These are phyloP conservation scores for Taxillus chinensis DNA, from an alignment of 164 flowering plant species.

Conservation along the genomic window DNA sequence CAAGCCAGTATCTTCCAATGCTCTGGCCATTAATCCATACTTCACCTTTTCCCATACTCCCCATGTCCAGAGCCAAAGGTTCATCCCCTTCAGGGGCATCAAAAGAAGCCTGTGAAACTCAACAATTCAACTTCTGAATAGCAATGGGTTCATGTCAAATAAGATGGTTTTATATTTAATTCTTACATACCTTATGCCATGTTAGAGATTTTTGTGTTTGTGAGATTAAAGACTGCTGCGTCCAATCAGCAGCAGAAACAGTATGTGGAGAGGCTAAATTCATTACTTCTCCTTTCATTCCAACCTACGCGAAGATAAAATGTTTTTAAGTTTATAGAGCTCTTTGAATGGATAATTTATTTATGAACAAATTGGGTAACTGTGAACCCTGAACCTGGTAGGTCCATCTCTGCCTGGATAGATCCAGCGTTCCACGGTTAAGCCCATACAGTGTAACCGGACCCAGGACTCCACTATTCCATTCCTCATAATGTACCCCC, in stretches of 20 bases:
- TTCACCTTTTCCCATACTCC: slow-evolving; percentile 8
- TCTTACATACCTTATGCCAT: slow-evolving; percentile 38
- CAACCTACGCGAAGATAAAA: slow-evolving; percentile 24
- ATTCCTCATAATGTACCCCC: slow-evolving; percentile 40
- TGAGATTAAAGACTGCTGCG: slow-evolving; percentile 25
- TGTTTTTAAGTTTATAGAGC: no score
- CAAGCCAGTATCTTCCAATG: slow-evolving; percentile 7
- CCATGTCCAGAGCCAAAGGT: slow-evolving; percentile 9
- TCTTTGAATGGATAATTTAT: no score
- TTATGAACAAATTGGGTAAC: neutral
- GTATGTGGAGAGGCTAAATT: slow-evolving; percentile 32
- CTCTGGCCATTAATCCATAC: slow-evolving; percentile 9
- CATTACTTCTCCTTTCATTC: slow-evolving; percentile 46
- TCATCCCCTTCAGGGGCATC: slow-evolving; percentile 1
- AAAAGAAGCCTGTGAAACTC: slow-evolving; percentile 1
- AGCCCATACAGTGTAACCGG: slow-evolving; percentile 43
- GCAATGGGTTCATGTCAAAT: neutral
- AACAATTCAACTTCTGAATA: neutral
- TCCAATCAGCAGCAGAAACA: slow-evolving; percentile 37
- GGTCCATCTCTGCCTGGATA: slow-evolving; percentile 42
- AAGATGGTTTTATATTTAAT: neutral
- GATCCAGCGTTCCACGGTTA: slow-evolving; percentile 33
- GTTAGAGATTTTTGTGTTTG: slow-evolving; percentile 32
- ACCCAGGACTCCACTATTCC: slow-evolving; percentile 44
- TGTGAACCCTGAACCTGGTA: slow-evolving; percentile 26